Evolutionary conservation across 331 rosid genomes (phyloP), one percentile per base, ranked within the genome.

Genomic region (Phaseolus coccineus): DNA sequence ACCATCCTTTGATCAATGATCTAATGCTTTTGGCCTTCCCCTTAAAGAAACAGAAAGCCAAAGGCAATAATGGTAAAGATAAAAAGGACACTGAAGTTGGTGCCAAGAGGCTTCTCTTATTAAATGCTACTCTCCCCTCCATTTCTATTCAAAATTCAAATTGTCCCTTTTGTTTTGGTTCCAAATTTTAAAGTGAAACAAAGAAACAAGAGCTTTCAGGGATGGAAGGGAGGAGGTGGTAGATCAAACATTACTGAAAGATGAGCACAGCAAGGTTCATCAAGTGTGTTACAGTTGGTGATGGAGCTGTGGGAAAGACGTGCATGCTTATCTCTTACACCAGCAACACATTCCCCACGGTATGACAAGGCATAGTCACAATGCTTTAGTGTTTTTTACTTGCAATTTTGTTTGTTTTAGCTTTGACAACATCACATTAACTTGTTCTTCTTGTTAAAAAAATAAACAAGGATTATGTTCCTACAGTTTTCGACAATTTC

Each of bases 251-350:
- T 37, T 8, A 10, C 6, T 35, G 31, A 65, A 65, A 65, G 30
- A 65, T 65, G 71, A 65, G 71, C 51, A 65, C 71, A 8, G 50
- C 71, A 8, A 37, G 71, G 27, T 65, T 65, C 15, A 65, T 65
- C 9, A 65, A 65, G 71, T 65, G 71, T 65, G 71, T 65, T 8
- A 65, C 71, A n/a, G 71, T 65, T 65, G 71, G 71, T 37, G 71
- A 65, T 65, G 71, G 71, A 2, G 71, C 71, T 37, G 71, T 65
- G 28, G 71, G 71, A 37, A 65, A 65, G 71, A 65, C 71, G 19
- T 65, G 71, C 46, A 65, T 65, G 71, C 71, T 65, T 2, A 65
- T 65, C 30, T 65, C 71, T 37, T 65, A 65, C 71, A 65, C 71
- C 6, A 65, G 51, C 71, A 65, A 65, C 30, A 65, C 71, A 16